Evolutionary conservation across 768 basidiomycete genomes (phyloP).

Genomic region (Boletellus sp.): DNA sequence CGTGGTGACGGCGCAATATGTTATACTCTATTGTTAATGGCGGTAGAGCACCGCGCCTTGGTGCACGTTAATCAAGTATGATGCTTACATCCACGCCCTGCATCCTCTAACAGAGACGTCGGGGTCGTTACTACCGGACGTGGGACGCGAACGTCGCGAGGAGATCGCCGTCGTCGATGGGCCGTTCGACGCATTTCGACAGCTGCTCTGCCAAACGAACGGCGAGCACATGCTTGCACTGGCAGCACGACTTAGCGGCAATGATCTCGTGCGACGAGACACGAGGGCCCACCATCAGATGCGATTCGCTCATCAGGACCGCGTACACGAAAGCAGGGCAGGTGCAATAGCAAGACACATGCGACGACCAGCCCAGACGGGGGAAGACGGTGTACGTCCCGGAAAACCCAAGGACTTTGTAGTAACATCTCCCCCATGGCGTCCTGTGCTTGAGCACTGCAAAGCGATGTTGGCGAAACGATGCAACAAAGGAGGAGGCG

Average conservation of each 20-base stretch:
- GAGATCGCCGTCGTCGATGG: slow-evolving; percentile 47
- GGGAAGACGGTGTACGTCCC: slow-evolving; percentile 57
- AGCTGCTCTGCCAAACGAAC: slow-evolving; percentile 56
- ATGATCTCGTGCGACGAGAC: not conserved
- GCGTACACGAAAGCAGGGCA: slow-evolving; percentile 71
- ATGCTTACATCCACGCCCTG: slow-evolving; percentile 12
- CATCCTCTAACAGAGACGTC: not conserved
- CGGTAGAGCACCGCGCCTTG: slow-evolving; percentile 12
- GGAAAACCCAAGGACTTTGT: slow-evolving; percentile 65
- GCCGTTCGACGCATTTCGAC: slow-evolving; percentile 47
- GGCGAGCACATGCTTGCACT: slow-evolving; percentile 84
- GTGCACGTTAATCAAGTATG: slow-evolving; percentile 6
- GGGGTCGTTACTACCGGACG: slow-evolving; percentile 8
- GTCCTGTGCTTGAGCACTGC: slow-evolving; percentile 60
- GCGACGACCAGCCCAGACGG: slow-evolving; percentile 41
- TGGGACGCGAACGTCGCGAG: slow-evolving; percentile 27
- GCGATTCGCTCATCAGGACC: slow-evolving; percentile 55
- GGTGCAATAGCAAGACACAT: slow-evolving; percentile 57
- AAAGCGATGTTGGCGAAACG: slow-evolving; percentile 1
- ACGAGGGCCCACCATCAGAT: slow-evolving; percentile 53
- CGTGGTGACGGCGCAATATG: slow-evolving; percentile 10
- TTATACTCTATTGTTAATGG: slow-evolving; percentile 28
- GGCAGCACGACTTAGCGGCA: slow-evolving; percentile 1
- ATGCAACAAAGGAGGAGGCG: not conserved
- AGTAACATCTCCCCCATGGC: slow-evolving; percentile 56